phyloP scores from a whole-genome alignment of 2,329 filamentous ascomycete genomes.

The Ambrosiella xylebori region DNA sequence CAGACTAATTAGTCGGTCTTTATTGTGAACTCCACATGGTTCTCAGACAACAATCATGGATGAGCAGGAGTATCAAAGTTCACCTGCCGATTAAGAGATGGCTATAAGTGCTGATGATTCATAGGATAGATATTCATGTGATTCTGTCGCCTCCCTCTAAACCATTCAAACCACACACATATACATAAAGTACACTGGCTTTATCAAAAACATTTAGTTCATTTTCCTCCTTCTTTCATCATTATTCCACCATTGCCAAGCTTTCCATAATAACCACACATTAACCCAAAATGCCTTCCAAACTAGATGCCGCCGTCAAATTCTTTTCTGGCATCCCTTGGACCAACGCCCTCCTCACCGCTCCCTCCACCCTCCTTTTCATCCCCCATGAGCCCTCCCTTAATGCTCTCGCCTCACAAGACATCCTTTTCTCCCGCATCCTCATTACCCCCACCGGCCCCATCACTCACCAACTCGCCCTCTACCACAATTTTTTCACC shows the following conservation, averaged over 20 bases:
- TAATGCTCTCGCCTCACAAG: not conserved
- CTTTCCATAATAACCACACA: not conserved
- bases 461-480: constrained; percentile 16
- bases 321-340: constrained; percentile 12
- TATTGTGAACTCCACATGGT: too few species aligned
- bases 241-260: not conserved
- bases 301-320: not conserved
- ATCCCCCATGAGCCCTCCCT: constrained; percentile 1
- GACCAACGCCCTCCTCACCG: constrained; percentile 8
- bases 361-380: not conserved
- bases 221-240: not conserved
- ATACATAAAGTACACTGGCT: too few species aligned
- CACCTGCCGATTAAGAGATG: too few species aligned
- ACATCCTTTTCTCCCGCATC: constrained; percentile 14
- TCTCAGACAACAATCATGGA: too few species aligned
- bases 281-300: not conserved
- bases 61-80: too few species aligned
- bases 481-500: constrained; percentile 14
- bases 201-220: too few species aligned
- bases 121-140: too few species aligned
- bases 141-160: too few species aligned
- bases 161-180: too few species aligned
- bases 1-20: too few species aligned
- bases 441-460: constrained; percentile 10
- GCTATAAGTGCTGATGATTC: too few species aligned